Conservation (phyloP, 306 rosid genomes). For the Medicago truncatula region DNA sequence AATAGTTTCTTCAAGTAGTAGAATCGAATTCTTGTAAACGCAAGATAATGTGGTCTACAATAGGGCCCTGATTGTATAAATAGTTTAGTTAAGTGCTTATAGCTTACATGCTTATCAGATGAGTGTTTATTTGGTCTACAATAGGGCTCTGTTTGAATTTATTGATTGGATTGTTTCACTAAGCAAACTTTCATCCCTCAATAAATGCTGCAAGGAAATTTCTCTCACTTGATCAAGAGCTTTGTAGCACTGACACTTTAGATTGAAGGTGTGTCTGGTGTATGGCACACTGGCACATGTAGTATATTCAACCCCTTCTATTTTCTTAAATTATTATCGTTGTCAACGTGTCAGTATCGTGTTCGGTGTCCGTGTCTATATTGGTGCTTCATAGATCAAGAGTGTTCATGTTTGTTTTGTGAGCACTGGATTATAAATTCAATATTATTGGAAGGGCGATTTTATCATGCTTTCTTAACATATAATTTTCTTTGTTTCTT, state of each 20-base stretch:
- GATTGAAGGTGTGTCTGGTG: not conserved
- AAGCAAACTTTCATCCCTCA: constrained; percentile 27
- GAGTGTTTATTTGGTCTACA: not conserved
- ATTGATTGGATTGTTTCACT: constrained; percentile 15
- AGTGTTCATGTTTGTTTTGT: not conserved
- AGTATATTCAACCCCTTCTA: not conserved
- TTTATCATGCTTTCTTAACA: constrained; percentile 30
- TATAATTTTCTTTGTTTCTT: constrained; percentile 36
- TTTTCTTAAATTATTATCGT: not conserved
- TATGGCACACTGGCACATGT: not conserved
- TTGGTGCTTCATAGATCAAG: not conserved
- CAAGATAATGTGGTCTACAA: not conserved
- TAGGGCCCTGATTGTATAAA: not conserved
- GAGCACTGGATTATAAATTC: not conserved
- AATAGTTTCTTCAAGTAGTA: not conserved
- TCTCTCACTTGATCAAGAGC: constrained; percentile 21
- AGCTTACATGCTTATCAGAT: too few relatives aligned
- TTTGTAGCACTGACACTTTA: not conserved
- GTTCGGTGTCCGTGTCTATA: not conserved
- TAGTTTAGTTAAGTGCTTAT: not conserved
- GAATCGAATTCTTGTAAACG: not conserved
- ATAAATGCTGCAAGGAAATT: not conserved
- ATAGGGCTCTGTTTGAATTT: not conserved
- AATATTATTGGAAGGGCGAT: constrained; percentile 6
- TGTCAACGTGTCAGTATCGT: not conserved